These are phyloP conservation scores for Chamaecyparis obtusa DNA, from an alignment of 75 land plant genomes.

Conservation along the genomic window DNA sequence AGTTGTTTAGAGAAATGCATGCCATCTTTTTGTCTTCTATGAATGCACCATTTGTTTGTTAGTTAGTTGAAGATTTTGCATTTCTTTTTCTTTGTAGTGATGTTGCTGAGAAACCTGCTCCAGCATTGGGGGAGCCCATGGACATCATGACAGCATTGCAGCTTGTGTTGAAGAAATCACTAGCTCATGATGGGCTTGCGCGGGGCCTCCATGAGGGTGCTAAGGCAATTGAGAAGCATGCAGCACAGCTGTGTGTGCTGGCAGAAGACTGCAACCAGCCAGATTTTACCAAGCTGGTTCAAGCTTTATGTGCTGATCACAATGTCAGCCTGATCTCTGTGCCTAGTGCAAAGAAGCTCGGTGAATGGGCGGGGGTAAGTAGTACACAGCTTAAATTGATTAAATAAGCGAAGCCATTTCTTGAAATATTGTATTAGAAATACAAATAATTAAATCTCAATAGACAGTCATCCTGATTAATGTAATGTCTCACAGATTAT, in stretches of 20 bases:
- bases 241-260: slow-evolving; percentile 67
- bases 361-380: slow-evolving; percentile 86
- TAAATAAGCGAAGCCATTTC: background rate
- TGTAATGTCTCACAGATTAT: background rate
- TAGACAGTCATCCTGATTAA: background rate
- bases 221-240: slow-evolving; percentile 72
- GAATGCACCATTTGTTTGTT: background rate
- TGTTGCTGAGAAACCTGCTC: slow-evolving; percentile 16
- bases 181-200: slow-evolving; percentile 66
- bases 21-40: background rate
- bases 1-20: background rate
- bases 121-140: slow-evolving; percentile 51
- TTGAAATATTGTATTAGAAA: background rate
- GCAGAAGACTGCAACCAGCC: slow-evolving; percentile 80
- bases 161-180: slow-evolving; percentile 66
- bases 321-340: slow-evolving; percentile 60
- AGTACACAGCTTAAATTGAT: background rate
- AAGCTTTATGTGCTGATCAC: slow-evolving; percentile 66
- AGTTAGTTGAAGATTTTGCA: background rate
- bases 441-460: background rate
- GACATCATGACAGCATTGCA: slow-evolving; percentile 65
- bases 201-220: slow-evolving; percentile 71
- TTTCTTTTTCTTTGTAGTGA: background rate
- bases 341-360: slow-evolving; percentile 70
- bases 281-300: slow-evolving; percentile 68